Percentiles rank a stretch among this genome's conserved stretches.
Evolutionary conservation across 768 basidiomycete genomes (phyloP).

Genomic region (Leccinum fibrillosum): DNA sequence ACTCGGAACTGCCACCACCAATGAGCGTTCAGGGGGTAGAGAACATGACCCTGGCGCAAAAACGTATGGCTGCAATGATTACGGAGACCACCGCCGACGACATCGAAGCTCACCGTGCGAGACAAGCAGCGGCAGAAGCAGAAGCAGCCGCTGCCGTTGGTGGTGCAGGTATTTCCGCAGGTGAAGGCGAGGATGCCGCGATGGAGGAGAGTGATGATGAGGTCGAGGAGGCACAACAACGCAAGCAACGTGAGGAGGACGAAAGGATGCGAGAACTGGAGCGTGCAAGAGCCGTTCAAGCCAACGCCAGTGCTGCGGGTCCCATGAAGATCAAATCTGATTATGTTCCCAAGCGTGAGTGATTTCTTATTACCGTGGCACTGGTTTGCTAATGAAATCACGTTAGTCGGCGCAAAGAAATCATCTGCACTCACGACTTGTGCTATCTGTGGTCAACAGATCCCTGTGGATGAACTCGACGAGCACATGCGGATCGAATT

Average conservation of each 20-base stretch:
- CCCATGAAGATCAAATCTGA: constrained; percentile 96
- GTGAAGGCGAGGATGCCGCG: constrained; percentile 56
- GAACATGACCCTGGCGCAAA: constrained; percentile 95
- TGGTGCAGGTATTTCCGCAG: constrained; percentile 44
- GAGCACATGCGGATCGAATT: constrained; percentile 99
- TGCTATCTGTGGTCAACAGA: constrained; percentile 92
- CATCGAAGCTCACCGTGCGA: constrained; percentile 75
- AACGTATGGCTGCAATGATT: constrained; percentile 97
- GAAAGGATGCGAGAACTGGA: constrained; percentile 69
- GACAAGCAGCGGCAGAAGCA: constrained; percentile 82
- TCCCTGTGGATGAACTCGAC: constrained; percentile 91
- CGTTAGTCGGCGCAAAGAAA: constrained; percentile 60
- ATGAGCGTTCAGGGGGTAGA: constrained; percentile 95
- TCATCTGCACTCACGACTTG: constrained; percentile 78
- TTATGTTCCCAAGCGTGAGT: constrained; percentile 89
- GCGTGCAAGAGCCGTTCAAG: constrained; percentile 76
- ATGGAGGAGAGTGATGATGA: constrained; percentile 85
- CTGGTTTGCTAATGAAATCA: constrained; percentile 6
- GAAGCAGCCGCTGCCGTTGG: constrained; percentile 81
- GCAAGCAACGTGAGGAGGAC: constrained; percentile 62
- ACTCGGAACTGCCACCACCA: constrained; percentile 90
- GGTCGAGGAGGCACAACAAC: constrained; percentile 62
- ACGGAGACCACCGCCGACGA: constrained; percentile 93
- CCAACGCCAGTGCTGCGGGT: constrained; percentile 69
- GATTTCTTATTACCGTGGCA: background rate